Conservation (phyloP, 257 asterid genomes). For the Nicotiana benthamiana region DNA sequence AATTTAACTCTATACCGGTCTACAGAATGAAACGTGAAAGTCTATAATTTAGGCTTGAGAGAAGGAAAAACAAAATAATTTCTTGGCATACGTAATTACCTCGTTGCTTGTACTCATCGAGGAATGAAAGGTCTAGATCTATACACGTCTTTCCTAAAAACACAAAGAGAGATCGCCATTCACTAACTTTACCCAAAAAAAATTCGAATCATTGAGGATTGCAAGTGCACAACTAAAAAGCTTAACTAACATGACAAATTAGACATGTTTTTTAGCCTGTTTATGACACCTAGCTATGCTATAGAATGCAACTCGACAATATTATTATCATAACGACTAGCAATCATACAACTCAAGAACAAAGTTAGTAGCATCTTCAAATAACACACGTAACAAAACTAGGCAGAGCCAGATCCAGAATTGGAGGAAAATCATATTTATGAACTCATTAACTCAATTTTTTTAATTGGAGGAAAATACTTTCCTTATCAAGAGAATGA, state of each 20-base stretch:
- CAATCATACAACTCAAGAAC: background rate
- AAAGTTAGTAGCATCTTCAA: background rate
- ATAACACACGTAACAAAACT: background rate
- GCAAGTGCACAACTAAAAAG: background rate
- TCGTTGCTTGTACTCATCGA: too few relatives aligned
- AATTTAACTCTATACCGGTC: too few relatives aligned
- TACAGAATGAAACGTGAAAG: too few relatives aligned
- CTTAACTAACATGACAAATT: background rate
- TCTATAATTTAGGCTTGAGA: too few relatives aligned
- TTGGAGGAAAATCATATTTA: too few relatives aligned
- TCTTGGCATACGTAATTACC: too few relatives aligned
- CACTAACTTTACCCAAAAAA: background rate
- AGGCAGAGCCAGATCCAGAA: too few relatives aligned
- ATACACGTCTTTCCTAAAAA: background rate
- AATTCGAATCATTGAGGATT: background rate
- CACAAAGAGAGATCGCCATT: background rate
- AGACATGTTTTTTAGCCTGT: background rate
- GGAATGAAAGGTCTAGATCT: too few relatives aligned
- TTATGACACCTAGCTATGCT: background rate
- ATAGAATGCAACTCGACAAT: background rate
- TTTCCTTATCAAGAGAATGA: too few relatives aligned
- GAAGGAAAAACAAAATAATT: too few relatives aligned
- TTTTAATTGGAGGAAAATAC: too few relatives aligned
- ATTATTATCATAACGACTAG: background rate
- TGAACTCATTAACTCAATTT: too few relatives aligned